phyloP scores from a whole-genome alignment of 768 basidiomycete species.

The Tricholoma sp. region DNA sequence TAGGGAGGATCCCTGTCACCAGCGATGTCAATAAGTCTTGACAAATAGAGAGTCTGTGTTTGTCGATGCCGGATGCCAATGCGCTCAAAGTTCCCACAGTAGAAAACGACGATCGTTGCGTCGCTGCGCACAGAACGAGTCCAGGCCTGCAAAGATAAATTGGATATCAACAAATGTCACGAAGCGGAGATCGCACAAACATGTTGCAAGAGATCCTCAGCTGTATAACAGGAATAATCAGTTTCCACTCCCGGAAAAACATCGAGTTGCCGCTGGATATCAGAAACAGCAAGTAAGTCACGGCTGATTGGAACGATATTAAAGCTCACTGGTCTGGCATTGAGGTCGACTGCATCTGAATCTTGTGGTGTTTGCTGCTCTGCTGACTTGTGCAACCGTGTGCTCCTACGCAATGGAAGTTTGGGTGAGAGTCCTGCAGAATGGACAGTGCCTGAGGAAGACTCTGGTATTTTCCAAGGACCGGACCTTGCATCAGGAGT shows the following conservation, averaged over 20 bases:
- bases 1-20: slow-evolving; percentile 6
- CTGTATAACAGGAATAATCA: neutral
- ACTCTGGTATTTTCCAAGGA: neutral
- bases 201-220: neutral
- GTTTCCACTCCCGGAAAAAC: neutral
- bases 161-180: neutral
- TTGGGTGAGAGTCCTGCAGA: neutral
- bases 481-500: neutral
- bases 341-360: no score
- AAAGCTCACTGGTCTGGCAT: no score
- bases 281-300: no score
- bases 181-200: neutral
- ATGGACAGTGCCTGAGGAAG: neutral
- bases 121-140: neutral
- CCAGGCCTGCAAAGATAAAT: no score
- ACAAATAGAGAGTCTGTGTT: slow-evolving; percentile 10
- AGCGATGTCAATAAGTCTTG: slow-evolving; percentile 5
- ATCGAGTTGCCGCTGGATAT: neutral
- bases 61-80: slow-evolving; percentile 11
- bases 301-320: no score
- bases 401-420: neutral
- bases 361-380: no score
- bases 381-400: neutral
- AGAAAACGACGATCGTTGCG: slow-evolving; percentile 7
- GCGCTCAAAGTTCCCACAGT: slow-evolving; percentile 9